phyloP scores from a whole-genome alignment of 1,284 basidiomycete species.

The Pascua guehoae region DNA sequence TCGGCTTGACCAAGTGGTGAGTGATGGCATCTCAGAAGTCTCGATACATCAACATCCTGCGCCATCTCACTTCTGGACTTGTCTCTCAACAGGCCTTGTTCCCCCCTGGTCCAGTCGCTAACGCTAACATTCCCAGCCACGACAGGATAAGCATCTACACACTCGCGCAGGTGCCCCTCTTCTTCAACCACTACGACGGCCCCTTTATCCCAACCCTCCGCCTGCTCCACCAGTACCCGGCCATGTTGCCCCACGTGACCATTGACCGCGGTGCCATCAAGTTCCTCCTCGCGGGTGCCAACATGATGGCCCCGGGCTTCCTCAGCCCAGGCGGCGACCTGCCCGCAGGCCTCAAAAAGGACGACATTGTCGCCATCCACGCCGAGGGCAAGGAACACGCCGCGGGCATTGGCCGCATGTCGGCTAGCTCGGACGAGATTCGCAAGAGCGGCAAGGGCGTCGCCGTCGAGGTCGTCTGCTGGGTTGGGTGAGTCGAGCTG shows the following conservation, averaged over 20 bases:
- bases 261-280: slow-evolving; percentile 97
- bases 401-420: slow-evolving; percentile 80
- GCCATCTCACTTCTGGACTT: neutral
- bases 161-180: slow-evolving; percentile 76
- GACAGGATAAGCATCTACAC: slow-evolving; percentile 94
- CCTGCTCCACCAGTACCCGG: slow-evolving; percentile 89
- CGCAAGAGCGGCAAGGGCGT: slow-evolving; percentile 82
- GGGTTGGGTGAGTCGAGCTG: slow-evolving; percentile 44
- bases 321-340: slow-evolving; percentile 87
- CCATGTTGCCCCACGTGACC: slow-evolving; percentile 78
- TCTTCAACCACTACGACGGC: slow-evolving; percentile 97
- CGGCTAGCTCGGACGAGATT: slow-evolving; percentile 84
- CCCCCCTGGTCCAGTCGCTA: neutral
- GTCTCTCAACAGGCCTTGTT: neutral
- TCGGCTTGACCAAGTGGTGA: slow-evolving; percentile 92
- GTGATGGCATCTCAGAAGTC: slow-evolving; percentile 42
- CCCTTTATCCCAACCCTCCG: slow-evolving; percentile 84
- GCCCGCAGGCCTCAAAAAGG: slow-evolving; percentile 71
- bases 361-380: slow-evolving; percentile 75
- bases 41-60: no score
- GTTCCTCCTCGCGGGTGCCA: slow-evolving; percentile 83
- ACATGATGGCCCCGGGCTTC: slow-evolving; percentile 96
- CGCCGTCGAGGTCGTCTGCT: slow-evolving; percentile 74
- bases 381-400: slow-evolving; percentile 97
- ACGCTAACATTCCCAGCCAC: slow-evolving; percentile 60